Evolutionary conservation across 2,329 filamentous ascomycete species (phyloP).

Genomic region (Ceratocystis eucalypticola): DNA sequence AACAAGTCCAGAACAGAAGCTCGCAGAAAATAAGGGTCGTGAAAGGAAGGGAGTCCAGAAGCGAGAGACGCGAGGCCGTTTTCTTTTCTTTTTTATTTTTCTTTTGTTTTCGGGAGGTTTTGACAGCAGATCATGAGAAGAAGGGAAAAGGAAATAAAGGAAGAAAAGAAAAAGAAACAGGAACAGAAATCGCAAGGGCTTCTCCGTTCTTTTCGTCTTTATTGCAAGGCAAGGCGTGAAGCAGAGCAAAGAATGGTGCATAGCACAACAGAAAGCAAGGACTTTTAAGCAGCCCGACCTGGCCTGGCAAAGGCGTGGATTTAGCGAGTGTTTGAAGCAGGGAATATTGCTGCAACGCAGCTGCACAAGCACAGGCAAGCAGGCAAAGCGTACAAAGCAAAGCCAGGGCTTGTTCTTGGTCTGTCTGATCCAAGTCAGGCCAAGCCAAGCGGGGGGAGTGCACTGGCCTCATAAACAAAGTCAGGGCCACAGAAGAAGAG

Average conservation of each 20-base stretch:
- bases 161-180: neutral
- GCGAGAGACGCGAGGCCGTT: neutral
- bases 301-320: conserved; percentile 2
- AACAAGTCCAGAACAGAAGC: too few relatives aligned
- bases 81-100: neutral
- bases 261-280: too few relatives aligned
- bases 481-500: neutral
- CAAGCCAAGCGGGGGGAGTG: neutral
- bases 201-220: neutral
- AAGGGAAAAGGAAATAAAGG: neutral
- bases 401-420: neutral
- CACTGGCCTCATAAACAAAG: conserved; percentile 1
- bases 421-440: neutral
- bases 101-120: neutral
- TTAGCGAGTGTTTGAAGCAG: conserved; percentile 10
- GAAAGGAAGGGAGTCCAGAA: neutral
- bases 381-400: neutral
- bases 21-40: too few relatives aligned
- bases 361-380: neutral
- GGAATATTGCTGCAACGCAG: conserved; percentile 4
- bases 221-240: neutral
- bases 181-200: neutral
- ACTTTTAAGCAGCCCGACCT: too few relatives aligned
- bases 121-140: neutral
- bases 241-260: too few relatives aligned